These are phyloP conservation scores for Lithohypha guttulata DNA, from an alignment of 2,329 filamentous ascomycete species.

Conservation along the genomic window DNA sequence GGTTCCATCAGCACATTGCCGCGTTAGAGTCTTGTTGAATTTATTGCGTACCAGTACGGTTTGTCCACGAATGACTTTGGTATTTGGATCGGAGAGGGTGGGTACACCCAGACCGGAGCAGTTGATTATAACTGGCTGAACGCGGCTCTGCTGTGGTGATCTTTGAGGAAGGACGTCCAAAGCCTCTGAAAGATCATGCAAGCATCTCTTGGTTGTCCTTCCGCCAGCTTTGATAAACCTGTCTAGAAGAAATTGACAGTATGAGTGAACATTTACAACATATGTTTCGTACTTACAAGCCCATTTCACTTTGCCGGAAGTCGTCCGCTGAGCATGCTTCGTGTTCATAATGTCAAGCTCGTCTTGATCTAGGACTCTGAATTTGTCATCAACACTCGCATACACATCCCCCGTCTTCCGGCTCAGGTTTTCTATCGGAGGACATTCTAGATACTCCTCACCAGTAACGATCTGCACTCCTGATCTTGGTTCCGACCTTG, in stretches of 20 bases:
- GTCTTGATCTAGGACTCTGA: slow-evolving; percentile 23
- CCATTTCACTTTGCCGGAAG: slow-evolving; percentile 30
- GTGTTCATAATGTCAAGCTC: slow-evolving; percentile 23
- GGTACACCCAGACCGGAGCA: slow-evolving; percentile 35
- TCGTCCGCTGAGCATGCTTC: not conserved
- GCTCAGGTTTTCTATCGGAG: slow-evolving; percentile 23
- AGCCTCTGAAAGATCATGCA: slow-evolving; percentile 27
- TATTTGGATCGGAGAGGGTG: slow-evolving; percentile 27
- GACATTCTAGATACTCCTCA: slow-evolving; percentile 33
- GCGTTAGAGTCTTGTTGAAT: slow-evolving; percentile 41
- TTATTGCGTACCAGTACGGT: slow-evolving; percentile 38
- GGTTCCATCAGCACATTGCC: slow-evolving; percentile 51
- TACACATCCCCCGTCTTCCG: slow-evolving; percentile 21
- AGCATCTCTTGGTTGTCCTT: slow-evolving; percentile 15
- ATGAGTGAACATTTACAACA: slow-evolving; percentile 35
- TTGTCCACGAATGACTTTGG: slow-evolving; percentile 37
- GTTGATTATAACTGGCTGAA: slow-evolving; percentile 29
- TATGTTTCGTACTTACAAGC: slow-evolving; percentile 33
- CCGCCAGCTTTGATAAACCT: slow-evolving; percentile 33
- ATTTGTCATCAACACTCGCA: slow-evolving; percentile 27
- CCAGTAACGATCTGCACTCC: slow-evolving; percentile 31
- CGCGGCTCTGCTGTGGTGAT: too few relatives aligned
- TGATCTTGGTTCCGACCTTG: slow-evolving; percentile 26
- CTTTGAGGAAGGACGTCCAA: slow-evolving; percentile 22
- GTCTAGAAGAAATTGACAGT: slow-evolving; percentile 32